phyloP scores from a whole-genome alignment of 2,329 filamentous ascomycete species.

The Fusarium tjaetaba region DNA sequence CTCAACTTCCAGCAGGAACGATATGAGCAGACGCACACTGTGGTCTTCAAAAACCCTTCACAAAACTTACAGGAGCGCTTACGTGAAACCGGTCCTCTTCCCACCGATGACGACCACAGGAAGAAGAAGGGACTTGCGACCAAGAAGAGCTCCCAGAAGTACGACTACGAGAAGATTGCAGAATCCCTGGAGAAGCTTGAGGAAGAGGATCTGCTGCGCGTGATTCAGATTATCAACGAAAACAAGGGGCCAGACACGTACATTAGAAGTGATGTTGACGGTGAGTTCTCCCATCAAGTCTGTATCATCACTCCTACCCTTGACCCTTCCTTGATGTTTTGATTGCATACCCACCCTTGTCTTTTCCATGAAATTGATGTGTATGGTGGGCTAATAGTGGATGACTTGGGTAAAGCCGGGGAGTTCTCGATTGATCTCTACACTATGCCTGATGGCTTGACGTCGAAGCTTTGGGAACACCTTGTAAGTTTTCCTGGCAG shows the following conservation, averaged over 20 bases:
- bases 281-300: constrained; percentile 63
- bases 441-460: constrained; percentile 88
- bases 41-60: constrained; percentile 93
- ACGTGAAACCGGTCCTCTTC: constrained; percentile 86
- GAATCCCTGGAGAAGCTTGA: constrained; percentile 88
- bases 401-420: constrained; percentile 69
- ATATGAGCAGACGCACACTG: constrained; percentile 84
- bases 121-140: constrained; percentile 71
- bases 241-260: constrained; percentile 95
- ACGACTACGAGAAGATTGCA: constrained; percentile 95
- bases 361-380: constrained; percentile 45
- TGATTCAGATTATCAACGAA: constrained; percentile 98
- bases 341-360: constrained; percentile 11
- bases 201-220: constrained; percentile 92
- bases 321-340: background rate
- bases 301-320: background rate
- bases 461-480: constrained; percentile 97
- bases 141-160: constrained; percentile 80
- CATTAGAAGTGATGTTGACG: constrained; percentile 96
- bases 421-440: constrained; percentile 99
- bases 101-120: constrained; percentile 73
- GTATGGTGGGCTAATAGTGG: constrained; percentile 48
- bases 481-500: constrained; percentile 54
- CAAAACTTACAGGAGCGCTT: constrained; percentile 82
- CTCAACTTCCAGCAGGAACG: constrained; percentile 85